Percentiles rank a stretch among this genome's conserved stretches.
These are phyloP conservation scores for Arabidopsis hybrid DNA, from an alignment of 441 rosid species.

Conservation along the genomic window DNA sequence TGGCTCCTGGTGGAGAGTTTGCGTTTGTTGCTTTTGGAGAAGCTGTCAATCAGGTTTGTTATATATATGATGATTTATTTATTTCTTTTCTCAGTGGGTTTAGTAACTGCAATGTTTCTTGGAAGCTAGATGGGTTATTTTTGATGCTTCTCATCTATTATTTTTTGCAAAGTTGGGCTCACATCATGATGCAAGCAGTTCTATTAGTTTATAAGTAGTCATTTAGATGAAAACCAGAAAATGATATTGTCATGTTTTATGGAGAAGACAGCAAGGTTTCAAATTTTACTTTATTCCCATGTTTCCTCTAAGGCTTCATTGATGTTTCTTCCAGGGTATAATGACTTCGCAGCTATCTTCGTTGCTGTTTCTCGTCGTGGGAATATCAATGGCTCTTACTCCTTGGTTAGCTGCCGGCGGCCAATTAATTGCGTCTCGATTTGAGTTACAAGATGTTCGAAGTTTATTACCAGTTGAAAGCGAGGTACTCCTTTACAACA, in stretches of 20 bases:
- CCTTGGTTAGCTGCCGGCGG: constrained; percentile 99
- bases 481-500: constrained; percentile 61
- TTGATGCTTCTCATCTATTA: background rate
- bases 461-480: constrained; percentile 96
- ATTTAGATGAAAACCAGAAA: constrained; percentile 7
- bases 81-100: background rate
- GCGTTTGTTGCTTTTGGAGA: constrained; percentile 99
- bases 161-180: background rate
- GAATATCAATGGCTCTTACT: constrained; percentile 98
- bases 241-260: constrained; percentile 2
- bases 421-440: constrained; percentile 93
- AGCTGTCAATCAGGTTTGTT: constrained; percentile 95
- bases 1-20: constrained; percentile 99
- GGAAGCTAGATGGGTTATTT: background rate
- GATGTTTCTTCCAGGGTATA: constrained; percentile 77
- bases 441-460: constrained; percentile 95
- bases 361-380: constrained; percentile 94
- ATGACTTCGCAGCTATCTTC: constrained; percentile 94
- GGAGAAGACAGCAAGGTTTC: background rate
- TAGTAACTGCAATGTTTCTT: constrained; percentile 13
- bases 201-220: constrained; percentile 14
- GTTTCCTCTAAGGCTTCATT: constrained; percentile 31
- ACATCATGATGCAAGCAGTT: constrained; percentile 9
- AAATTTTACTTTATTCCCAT: background rate
- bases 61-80: background rate